Percentiles rank a stretch among this genome's conserved stretches.
phyloP scores from a whole-genome alignment of 495 filamentous ascomycete genomes.

The Annulohypoxylon maeteangense region DNA sequence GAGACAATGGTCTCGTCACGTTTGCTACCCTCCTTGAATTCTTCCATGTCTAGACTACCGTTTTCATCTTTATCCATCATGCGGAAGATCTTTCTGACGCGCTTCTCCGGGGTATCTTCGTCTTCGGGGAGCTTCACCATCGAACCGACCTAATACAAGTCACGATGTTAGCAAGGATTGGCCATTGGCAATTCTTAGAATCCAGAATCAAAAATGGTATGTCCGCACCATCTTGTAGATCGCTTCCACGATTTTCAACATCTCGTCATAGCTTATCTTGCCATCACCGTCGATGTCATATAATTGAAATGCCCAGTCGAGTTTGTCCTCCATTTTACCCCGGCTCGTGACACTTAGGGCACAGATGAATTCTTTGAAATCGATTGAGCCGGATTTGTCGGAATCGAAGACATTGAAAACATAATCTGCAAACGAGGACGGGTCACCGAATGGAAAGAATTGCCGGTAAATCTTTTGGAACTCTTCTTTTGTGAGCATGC shows the following conservation, averaged over 20 bases:
- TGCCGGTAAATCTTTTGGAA: conserved; percentile 99
- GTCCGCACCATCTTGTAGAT: conserved; percentile 97
- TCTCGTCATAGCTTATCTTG: conserved; percentile 98
- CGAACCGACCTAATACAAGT: conserved; percentile 78
- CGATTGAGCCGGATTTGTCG: conserved; percentile 95
- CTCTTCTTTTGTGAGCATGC: conserved; percentile 95
- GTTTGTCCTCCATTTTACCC: conserved; percentile 98
- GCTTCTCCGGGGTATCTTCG: conserved; percentile 98
- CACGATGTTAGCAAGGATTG: conserved; percentile 32
- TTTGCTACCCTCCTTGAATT: conserved; percentile 99
- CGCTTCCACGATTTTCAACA: conserved; percentile 97
- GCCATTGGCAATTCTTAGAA: not conserved
- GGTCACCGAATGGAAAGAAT: conserved; percentile 99
- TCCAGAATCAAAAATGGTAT: not conserved
- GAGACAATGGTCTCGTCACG: conserved; percentile 99
- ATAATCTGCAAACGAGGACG: conserved; percentile 96
- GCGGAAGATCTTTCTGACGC: conserved; percentile 96
- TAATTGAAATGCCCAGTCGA: conserved; percentile 99
- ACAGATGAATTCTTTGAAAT: conserved; percentile 99
- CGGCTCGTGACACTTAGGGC: conserved; percentile 95
- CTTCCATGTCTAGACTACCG: conserved; percentile 88
- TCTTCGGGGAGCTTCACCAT: conserved; percentile 99
- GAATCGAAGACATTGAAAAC: conserved; percentile 99
- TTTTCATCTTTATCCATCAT: conserved; percentile 99
- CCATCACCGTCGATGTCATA: conserved; percentile 99